Evolutionary conservation across 139 green algal species (phyloP).

Genomic region (Zygnema circumcarinatum): DNA sequence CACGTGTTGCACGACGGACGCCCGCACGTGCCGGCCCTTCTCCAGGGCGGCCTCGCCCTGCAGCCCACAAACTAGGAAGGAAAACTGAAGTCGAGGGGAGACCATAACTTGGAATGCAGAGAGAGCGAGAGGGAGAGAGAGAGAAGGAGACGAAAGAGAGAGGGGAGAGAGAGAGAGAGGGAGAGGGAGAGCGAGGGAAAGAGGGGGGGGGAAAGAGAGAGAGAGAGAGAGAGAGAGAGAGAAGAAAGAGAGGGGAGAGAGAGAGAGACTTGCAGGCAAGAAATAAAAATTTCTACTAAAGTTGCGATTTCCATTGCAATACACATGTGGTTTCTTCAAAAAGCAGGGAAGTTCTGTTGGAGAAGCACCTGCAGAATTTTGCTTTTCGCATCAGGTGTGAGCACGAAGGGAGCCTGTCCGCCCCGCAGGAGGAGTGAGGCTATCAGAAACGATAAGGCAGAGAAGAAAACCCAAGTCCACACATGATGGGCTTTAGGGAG

Average conservation of each 20-base stretch:
- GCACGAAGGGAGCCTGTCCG: constrained; percentile 40
- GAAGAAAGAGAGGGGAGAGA: background rate
- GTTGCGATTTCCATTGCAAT: no score
- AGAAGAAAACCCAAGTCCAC: no score
- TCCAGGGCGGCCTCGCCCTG: constrained; percentile 47
- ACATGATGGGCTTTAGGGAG: background rate
- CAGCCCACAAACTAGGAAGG: background rate
- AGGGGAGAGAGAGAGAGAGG: no score
- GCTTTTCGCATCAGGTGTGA: constrained; percentile 49
- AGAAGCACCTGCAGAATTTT: constrained; percentile 42
- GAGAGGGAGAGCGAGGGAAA: no score
- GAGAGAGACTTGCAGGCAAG: constrained; percentile 18
- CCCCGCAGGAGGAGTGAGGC: no score
- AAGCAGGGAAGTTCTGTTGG: no score
- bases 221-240: no score
- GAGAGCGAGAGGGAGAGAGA: no score
- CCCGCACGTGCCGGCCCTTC: constrained; percentile 40
- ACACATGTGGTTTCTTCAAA: no score
- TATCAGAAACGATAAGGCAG: background rate
- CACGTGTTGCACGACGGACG: constrained; percentile 14
- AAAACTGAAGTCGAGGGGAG: background rate
- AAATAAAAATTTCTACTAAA: no score
- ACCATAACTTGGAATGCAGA: background rate
- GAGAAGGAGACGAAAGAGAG: no score
- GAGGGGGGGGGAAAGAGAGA: no score